These are phyloP conservation scores for Quercus lobata DNA, from an alignment of 331 rosid genomes.

Conservation along the genomic window DNA sequence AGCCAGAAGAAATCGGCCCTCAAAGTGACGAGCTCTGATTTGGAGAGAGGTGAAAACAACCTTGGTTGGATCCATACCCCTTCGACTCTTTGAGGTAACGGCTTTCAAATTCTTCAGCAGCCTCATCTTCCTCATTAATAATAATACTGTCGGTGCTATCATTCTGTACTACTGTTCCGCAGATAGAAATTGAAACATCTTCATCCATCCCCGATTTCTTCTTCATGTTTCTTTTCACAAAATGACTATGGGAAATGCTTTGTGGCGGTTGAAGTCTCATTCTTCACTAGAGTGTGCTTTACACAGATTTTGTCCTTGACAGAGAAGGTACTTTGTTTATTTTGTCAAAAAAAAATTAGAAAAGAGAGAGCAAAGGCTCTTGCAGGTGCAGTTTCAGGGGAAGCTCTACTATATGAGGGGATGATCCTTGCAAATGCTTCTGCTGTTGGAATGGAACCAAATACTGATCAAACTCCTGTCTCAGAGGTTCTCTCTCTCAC, in stretches of 20 bases:
- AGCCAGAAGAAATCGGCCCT: background rate
- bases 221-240: background rate
- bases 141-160: background rate
- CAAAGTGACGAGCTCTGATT: slow-evolving; percentile 6
- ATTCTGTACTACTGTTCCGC: background rate
- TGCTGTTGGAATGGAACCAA: no score
- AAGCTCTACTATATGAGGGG: no score
- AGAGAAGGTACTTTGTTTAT: background rate
- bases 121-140: background rate
- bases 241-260: background rate
- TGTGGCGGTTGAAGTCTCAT: no score
- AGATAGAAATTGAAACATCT: slow-evolving; percentile 1
- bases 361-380: no score
- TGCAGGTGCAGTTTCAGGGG: no score
- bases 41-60: background rate
- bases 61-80: slow-evolving; percentile 30
- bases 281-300: background rate
- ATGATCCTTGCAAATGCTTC: no score
- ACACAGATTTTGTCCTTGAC: background rate
- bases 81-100: background rate
- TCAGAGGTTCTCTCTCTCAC: no score
- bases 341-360: background rate
- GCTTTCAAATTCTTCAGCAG: background rate
- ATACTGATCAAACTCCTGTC: no score
- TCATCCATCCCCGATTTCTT: background rate